A percentile compares a stretch with the other conserved stretches of the same genome.
Evolutionary conservation across 176 grass and related monocot species (phyloP).

Genomic region (Alopecurus myosuroides): DNA sequence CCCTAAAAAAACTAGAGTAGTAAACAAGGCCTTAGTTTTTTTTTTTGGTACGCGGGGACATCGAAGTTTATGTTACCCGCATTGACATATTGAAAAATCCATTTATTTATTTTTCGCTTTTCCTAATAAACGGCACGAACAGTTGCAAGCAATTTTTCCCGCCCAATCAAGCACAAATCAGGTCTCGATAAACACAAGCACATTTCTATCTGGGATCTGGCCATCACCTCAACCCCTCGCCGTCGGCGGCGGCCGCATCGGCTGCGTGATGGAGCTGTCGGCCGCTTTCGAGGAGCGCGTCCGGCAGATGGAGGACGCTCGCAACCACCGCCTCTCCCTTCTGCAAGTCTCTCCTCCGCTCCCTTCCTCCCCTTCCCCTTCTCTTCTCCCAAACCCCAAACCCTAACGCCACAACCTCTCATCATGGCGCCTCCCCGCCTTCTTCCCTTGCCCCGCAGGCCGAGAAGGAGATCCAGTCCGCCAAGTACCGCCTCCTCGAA

Average conservation of each 20-base stretch:
- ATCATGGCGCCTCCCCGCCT: background rate
- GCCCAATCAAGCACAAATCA: background rate
- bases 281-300: constrained; percentile 74
- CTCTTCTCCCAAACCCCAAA: background rate
- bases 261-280: constrained; percentile 50
- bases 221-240: background rate
- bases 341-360: constrained; percentile 38
- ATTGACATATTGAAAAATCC: too few species aligned
- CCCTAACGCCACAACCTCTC: background rate
- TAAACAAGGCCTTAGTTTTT: too few species aligned
- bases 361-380: background rate
- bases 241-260: background rate
- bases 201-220: background rate
- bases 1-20: too few species aligned
- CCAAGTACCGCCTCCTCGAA: constrained; percentile 46
- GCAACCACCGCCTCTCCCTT: constrained; percentile 59
- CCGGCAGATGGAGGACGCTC: constrained; percentile 72
- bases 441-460: constrained; percentile 27
- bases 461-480: constrained; percentile 72
- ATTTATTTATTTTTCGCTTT: too few species aligned
- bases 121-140: too few species aligned
- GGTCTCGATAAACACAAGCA: background rate
- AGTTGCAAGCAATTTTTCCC: background rate
- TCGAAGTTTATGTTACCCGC: too few species aligned
- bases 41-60: too few species aligned